Base-by-base conservation (phyloP, 2,329 filamentous ascomycete genomes). In the Coccinonectria pachysandricola region DNA sequence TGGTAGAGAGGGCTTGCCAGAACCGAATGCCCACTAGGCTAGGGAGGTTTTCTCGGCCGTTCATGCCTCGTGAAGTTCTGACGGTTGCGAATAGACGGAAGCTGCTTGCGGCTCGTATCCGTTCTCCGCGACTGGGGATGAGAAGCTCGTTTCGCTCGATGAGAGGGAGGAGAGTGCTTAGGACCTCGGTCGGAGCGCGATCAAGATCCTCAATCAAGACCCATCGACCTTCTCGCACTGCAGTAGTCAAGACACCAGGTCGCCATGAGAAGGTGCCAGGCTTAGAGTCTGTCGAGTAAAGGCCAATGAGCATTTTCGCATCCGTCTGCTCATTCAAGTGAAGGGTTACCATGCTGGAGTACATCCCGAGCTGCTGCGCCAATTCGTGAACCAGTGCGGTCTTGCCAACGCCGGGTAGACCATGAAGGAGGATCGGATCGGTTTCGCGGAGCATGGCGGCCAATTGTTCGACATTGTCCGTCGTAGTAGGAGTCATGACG, bases 251-350 rank as follows among this genome's bases (percentile, higher is more conserved):
- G 12, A 96, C 83, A 56, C 91, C 91, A 3, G 91, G 75, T 33
- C 83, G 75, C 91, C 91, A 99, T 26, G 74, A 72, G 50, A 98
- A 98, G 7, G 83, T 87, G 2, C 87, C 87, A 1, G 86, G 87
- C 34, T 79, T 81, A 10, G 80, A 74, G 31, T 86, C 87, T 12
- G 86, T 91, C 2, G 88, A 83, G 56, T 99, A 96, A 50, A 96
- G 75, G 4, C 91, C 91, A 36, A 98, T 75, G 20, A 99, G 72
- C 61, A 93, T 82, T 55, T 98, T 99, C 0, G 88, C 87, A 56
- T 99, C 91, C 3, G 87, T 96, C 54, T 99, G 92, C 55, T 96
- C 91, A 50, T 98, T 98, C 17, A 99, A 64, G 54, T 98, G 88
- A 15, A 99, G 65, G 4, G 88, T 96, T 27, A 98, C 80, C 75